phyloP scores from a whole-genome alignment of 208 protist species.

The Histomonas meleagridis region DNA sequence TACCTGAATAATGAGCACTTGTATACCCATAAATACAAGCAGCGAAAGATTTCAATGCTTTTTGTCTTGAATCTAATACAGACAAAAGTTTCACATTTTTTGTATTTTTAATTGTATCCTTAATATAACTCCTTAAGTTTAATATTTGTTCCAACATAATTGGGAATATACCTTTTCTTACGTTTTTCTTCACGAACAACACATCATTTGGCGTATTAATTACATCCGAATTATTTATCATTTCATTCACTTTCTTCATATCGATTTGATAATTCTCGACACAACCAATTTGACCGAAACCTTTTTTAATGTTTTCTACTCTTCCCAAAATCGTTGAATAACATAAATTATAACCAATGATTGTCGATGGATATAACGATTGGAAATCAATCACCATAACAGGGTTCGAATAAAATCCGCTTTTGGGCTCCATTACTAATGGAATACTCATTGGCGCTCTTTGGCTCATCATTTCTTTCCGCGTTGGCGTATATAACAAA shows the following conservation, averaged over 20 bases:
- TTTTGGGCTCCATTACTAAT: neutral
- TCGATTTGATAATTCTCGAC: neutral
- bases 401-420: neutral
- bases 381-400: constrained; percentile 25
- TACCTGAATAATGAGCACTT: neutral
- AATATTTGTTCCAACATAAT: neutral
- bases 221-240: neutral
- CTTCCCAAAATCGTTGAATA: neutral
- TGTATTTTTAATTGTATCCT: neutral
- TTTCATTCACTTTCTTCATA: neutral
- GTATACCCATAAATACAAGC: constrained; percentile 16
- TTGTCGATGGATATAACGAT: neutral
- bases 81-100: neutral
- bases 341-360: constrained; percentile 2
- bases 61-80: neutral
- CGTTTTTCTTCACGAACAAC: neutral
- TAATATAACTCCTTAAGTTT: neutral
- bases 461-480: neutral
- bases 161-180: neutral
- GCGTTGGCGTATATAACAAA: neutral
- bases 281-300: neutral
- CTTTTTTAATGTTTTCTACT: neutral
- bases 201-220: constrained; percentile 29
- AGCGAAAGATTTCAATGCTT: neutral
- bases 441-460: constrained; percentile 4